phyloP scores from a whole-genome alignment of 352 stramenopile genomes.

The Phytopythium sindhum region DNA sequence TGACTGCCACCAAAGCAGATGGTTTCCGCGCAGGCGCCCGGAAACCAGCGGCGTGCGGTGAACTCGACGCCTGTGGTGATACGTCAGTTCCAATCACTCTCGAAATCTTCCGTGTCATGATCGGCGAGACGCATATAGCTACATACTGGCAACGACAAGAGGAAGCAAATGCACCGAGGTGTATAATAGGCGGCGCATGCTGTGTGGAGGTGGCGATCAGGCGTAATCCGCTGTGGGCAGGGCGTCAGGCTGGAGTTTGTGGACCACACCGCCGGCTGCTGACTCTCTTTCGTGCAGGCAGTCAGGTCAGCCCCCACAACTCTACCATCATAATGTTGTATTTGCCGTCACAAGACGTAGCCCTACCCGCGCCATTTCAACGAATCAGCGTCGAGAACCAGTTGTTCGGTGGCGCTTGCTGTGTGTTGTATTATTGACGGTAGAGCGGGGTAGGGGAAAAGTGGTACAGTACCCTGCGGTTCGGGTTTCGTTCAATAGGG shows the following conservation, averaged over 20 bases:
- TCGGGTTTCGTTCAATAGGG: neutral
- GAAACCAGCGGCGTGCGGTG: slow-evolving; percentile 13
- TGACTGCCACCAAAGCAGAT: slow-evolving; percentile 16
- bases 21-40: slow-evolving; percentile 22
- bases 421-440: neutral
- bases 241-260: neutral
- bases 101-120: neutral
- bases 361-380: neutral
- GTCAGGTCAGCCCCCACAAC: too few relatives aligned
- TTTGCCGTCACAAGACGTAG: neutral
- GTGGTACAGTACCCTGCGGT: neutral
- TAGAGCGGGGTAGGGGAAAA: slow-evolving; percentile 1
- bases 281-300: neutral
- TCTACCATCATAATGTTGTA: neutral
- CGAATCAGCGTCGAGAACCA: neutral
- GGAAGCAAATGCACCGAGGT: neutral
- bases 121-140: neutral
- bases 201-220: too few relatives aligned
- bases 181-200: too few relatives aligned
- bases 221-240: too few relatives aligned
- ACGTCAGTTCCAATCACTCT: neutral
- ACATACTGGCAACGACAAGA: neutral
- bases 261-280: neutral
- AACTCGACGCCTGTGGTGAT: neutral
- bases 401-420: neutral